Conservation (phyloP, 2,329 filamentous ascomycete genomes). For the Penicillium sp. region DNA sequence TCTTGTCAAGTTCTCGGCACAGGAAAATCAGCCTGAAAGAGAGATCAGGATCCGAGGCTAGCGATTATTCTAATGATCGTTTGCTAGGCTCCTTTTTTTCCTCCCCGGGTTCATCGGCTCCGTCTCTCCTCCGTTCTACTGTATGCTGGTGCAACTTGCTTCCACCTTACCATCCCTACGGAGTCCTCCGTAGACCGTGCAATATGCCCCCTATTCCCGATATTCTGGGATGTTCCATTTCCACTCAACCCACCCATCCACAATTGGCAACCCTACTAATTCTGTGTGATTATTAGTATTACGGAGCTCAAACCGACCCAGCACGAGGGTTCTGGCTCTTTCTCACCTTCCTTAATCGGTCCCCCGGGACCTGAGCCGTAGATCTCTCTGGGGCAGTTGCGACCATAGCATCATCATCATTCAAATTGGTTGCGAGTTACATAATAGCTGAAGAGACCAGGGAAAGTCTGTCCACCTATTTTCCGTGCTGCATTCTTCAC, state of each 20-base stretch:
- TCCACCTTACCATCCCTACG: neutral
- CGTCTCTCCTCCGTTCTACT: neutral
- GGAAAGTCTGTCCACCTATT: neutral
- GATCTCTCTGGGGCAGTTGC: conserved; percentile 1
- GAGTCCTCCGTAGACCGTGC: neutral
- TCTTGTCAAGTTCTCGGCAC: neutral
- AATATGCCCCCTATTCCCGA: neutral
- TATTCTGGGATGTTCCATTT: neutral
- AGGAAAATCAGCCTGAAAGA: neutral
- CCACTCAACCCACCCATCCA: conserved; percentile 1
- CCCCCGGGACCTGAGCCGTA: neutral
- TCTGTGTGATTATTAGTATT: neutral
- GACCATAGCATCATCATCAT: neutral
- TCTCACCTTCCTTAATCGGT: conserved; percentile 7
- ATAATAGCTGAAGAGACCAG: neutral
- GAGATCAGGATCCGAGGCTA: conserved; percentile 18
- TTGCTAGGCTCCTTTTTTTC: conserved; percentile 1
- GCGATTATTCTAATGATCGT: conserved; percentile 2
- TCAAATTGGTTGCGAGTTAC: neutral
- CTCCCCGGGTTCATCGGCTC: neutral
- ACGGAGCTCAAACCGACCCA: neutral
- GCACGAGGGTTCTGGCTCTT: neutral
- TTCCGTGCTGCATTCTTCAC: neutral
- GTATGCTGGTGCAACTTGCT: too few species aligned
- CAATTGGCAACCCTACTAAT: neutral